phyloP scores from a whole-genome alignment of 345 rosid species.

The Brassica nigra region DNA sequence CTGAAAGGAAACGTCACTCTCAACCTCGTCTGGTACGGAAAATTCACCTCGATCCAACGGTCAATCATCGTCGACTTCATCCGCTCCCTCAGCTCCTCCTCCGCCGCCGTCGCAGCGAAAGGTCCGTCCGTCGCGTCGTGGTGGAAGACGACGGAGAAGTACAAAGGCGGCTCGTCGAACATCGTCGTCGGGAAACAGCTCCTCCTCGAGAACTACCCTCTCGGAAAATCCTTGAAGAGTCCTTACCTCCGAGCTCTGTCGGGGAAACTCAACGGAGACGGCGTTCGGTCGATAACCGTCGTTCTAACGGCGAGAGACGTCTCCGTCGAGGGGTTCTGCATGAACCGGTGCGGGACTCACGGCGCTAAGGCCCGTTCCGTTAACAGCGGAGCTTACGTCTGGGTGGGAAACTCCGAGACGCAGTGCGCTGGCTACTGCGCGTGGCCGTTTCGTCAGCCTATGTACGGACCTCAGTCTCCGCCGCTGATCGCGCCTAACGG shows the following conservation, averaged over 20 bases:
- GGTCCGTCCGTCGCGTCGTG: slow-evolving; percentile 65
- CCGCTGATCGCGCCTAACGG: slow-evolving; percentile 85
- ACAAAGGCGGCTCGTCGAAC: slow-evolving; percentile 52
- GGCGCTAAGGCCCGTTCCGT: slow-evolving; percentile 40
- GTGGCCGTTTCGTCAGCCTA: slow-evolving; percentile 98
- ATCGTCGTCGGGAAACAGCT: slow-evolving; percentile 60
- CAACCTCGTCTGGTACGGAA: slow-evolving; percentile 84
- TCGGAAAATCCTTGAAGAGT: slow-evolving; percentile 60
- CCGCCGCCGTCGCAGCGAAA: slow-evolving; percentile 6
- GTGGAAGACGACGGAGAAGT: slow-evolving; percentile 88
- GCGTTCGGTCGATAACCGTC: slow-evolving; percentile 51
- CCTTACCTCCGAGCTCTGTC: slow-evolving; percentile 63
- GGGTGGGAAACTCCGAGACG: slow-evolving; percentile 90
- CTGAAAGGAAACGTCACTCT: slow-evolving; percentile 68
- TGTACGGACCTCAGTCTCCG: slow-evolving; percentile 87
- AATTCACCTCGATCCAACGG: slow-evolving; percentile 67
- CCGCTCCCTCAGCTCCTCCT: slow-evolving; percentile 49
- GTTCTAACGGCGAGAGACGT: slow-evolving; percentile 82
- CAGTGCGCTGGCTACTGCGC: slow-evolving; percentile 95
- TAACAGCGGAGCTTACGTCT: slow-evolving; percentile 53
- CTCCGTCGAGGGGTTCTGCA: slow-evolving; percentile 75
- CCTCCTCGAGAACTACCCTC: slow-evolving; percentile 57
- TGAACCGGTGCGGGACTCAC: slow-evolving; percentile 82
- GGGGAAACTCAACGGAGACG: slow-evolving; percentile 42
- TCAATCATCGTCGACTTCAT: slow-evolving; percentile 77